Evolutionary conservation across 176 grass and related monocot species (phyloP).

Genomic region (Carex cristatella): DNA sequence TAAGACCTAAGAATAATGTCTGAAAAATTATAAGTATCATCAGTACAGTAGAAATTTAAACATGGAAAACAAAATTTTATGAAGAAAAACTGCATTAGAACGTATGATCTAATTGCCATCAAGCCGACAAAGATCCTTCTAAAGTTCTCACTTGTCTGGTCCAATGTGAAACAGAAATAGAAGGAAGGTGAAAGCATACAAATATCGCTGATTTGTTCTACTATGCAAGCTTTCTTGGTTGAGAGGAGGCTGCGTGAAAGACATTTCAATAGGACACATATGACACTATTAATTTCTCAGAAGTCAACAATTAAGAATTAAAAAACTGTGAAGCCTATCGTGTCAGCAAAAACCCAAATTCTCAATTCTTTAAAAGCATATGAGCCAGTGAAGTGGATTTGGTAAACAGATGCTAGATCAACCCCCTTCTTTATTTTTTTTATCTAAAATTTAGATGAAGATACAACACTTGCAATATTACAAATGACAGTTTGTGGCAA

Average conservation of each 20-base stretch:
- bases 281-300: background rate
- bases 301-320: background rate
- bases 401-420: conserved; percentile 63
- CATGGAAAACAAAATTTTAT: too few relatives aligned
- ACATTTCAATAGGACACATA: background rate
- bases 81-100: too few relatives aligned
- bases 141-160: too few relatives aligned
- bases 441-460: conserved; percentile 39
- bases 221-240: too few relatives aligned
- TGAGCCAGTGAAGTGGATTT: conserved; percentile 67
- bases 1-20: too few relatives aligned
- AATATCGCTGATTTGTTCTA: too few relatives aligned
- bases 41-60: too few relatives aligned
- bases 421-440: conserved; percentile 60
- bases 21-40: too few relatives aligned
- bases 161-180: too few relatives aligned
- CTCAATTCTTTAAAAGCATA: conserved; percentile 74
- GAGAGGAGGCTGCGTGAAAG: background rate
- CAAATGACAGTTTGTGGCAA: background rate
- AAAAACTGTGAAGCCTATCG: conserved; percentile 65
- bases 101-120: too few relatives aligned
- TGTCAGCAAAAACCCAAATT: conserved; percentile 23
- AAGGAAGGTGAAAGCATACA: too few relatives aligned
- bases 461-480: background rate
- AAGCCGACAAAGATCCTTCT: too few relatives aligned